A percentile compares a stretch with the other conserved stretches of the same genome.
These are phyloP conservation scores for Ustilago xerochloae DNA, from an alignment of 1,284 basidiomycete genomes.

Conservation along the genomic window DNA sequence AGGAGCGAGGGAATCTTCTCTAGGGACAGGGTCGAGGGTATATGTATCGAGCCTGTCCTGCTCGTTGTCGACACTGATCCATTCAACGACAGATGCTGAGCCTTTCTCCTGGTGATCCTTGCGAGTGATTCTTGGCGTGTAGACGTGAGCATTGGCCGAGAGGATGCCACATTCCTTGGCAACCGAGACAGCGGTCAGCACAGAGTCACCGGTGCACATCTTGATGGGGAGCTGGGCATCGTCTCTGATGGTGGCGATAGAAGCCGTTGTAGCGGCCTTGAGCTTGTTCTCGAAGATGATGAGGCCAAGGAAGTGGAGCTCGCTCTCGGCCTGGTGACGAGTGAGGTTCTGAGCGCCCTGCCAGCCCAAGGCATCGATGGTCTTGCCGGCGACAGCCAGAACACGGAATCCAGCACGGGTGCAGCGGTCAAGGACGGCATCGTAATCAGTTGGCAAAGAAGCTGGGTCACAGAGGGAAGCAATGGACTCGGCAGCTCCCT, in stretches of 20 bases:
- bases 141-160: conserved; percentile 27
- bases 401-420: conserved; percentile 97
- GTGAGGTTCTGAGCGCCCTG: conserved; percentile 96
- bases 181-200: conserved; percentile 50
- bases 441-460: conserved; percentile 84
- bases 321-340: conserved; percentile 94
- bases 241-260: conserved; percentile 35
- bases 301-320: conserved; percentile 89
- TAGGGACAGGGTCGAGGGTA: conserved; percentile 29
- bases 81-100: conserved; percentile 23
- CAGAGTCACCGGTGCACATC: conserved; percentile 56
- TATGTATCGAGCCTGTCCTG: conserved; percentile 37
- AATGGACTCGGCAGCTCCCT: conserved; percentile 99
- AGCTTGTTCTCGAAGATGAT: conserved; percentile 99
- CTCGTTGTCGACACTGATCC: conserved; percentile 41
- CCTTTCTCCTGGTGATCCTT: not conserved
- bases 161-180: conserved; percentile 46
- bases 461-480: conserved; percentile 77
- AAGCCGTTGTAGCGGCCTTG: conserved; percentile 88
- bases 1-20: not conserved
- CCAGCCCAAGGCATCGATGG: conserved; percentile 92
- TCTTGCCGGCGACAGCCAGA: conserved; percentile 97
- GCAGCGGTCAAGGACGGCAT: conserved; percentile 95
- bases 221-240: conserved; percentile 47
- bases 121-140: conserved; percentile 18